Conservation (phyloP, 306 rosid genomes). For the Quercus parvula region DNA sequence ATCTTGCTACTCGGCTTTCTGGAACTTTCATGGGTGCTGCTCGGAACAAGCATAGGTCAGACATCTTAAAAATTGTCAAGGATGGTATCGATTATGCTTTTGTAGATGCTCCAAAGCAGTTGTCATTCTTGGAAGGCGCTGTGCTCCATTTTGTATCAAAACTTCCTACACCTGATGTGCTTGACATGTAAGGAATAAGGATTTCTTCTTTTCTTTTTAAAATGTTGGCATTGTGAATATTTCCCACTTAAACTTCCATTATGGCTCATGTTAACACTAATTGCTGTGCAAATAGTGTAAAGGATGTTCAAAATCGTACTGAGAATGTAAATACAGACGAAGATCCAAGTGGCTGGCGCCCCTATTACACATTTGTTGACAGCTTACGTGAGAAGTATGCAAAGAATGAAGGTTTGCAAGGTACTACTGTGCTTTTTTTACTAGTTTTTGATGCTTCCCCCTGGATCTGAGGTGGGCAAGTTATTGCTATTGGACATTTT, state of each 20-base stretch:
- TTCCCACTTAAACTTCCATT: background rate
- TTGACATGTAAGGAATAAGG: conserved; percentile 75
- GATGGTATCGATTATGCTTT: conserved; percentile 87
- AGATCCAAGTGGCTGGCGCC: conserved; percentile 99
- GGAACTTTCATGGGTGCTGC: conserved; percentile 80
- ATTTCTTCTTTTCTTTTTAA: conserved; percentile 17
- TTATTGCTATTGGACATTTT: background rate
- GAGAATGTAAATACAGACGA: conserved; percentile 74
- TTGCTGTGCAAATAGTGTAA: conserved; percentile 45
- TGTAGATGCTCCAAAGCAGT: conserved; percentile 68
- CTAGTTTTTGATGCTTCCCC: background rate
- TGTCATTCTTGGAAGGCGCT: conserved; percentile 73
- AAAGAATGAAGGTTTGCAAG: conserved; percentile 78
- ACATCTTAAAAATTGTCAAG: conserved; percentile 68
- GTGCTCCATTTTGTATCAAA: conserved; percentile 71
- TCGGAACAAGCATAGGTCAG: conserved; percentile 66
- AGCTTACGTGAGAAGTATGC: conserved; percentile 69
- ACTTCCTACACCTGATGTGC: conserved; percentile 73
- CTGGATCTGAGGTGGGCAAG: background rate
- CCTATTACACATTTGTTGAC: conserved; percentile 63
- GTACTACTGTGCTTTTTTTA: conserved; percentile 25
- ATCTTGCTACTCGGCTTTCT: conserved; percentile 79
- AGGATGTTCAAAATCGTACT: conserved; percentile 68
- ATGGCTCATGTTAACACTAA: conserved; percentile 18
- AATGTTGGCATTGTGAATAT: conserved; percentile 6